Percentiles rank a stretch among this genome's conserved stretches.
Conservation (phyloP, 495 filamentous ascomycete species). For the Oidiodendron maius region DNA sequence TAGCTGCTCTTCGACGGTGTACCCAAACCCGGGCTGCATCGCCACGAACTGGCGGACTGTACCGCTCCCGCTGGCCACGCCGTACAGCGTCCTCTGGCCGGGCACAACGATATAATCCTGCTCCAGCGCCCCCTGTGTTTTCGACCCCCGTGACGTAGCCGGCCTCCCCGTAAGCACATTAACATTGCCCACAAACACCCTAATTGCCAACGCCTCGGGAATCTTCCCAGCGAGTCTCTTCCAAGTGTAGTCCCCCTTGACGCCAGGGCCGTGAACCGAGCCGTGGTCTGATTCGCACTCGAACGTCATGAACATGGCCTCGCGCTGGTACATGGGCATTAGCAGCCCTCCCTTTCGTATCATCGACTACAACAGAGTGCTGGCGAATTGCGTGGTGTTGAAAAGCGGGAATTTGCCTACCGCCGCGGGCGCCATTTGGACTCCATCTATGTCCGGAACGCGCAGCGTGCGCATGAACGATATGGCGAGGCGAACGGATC, state of each 20-base stretch:
- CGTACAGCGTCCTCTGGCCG: conserved; percentile 41
- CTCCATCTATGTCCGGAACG: neutral
- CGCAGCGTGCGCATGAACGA: neutral
- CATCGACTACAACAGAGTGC: neutral
- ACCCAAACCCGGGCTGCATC: conserved; percentile 35
- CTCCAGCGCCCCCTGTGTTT: neutral
- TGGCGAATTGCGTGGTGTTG: neutral
- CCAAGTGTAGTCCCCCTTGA: too few species aligned
- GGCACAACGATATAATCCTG: conserved; percentile 45
- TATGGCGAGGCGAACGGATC: too few species aligned
- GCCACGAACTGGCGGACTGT: conserved; percentile 38
- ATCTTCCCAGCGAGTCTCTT: conserved; percentile 1
- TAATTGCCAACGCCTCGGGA: conserved; percentile 31
- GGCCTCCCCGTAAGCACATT: conserved; percentile 41
- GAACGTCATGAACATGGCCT: conserved; percentile 42
- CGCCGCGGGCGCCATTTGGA: neutral
- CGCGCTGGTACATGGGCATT: conserved; percentile 4
- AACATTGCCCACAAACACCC: conserved; percentile 40
- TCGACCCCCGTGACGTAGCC: too few species aligned
- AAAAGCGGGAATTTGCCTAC: neutral
- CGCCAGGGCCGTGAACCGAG: neutral
- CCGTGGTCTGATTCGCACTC: neutral
- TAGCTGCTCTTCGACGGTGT: conserved; percentile 40
- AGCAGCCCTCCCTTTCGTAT: neutral
- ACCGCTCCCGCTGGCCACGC: conserved; percentile 28